A percentile compares a stretch with the other conserved stretches of the same genome.
Evolutionary conservation across 2,329 filamentous ascomycete genomes (phyloP).

Genomic region (Cryoendolithus antarcticus): DNA sequence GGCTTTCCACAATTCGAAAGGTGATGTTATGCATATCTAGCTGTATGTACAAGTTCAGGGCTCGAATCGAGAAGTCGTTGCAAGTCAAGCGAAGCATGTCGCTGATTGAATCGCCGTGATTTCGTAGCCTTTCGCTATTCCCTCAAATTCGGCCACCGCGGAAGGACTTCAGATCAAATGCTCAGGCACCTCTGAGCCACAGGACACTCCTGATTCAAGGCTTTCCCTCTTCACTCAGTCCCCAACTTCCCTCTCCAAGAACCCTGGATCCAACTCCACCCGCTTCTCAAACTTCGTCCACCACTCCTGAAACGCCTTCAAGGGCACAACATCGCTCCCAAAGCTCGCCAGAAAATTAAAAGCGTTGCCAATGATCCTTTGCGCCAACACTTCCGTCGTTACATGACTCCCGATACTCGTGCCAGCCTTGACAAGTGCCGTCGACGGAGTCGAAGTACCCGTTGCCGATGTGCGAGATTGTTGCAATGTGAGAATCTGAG

Average conservation of each 20-base stretch:
- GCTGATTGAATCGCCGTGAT: too few species aligned
- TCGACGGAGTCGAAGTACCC: constrained; percentile 16
- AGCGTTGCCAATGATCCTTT: constrained; percentile 89
- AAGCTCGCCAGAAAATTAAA: constrained; percentile 94
- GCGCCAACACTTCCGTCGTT: constrained; percentile 68
- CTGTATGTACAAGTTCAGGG: too few species aligned
- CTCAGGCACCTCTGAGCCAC: too few species aligned
- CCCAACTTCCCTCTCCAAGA: constrained; percentile 60
- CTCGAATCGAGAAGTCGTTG: too few species aligned
- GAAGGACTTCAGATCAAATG: too few species aligned
- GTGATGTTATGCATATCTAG: too few species aligned
- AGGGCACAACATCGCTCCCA: constrained; percentile 77
- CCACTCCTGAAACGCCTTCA: constrained; percentile 94
- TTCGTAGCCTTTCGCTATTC: too few species aligned
- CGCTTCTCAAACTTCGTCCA: constrained; percentile 91
- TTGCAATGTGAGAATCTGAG: constrained; percentile 52
- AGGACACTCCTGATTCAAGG: too few species aligned
- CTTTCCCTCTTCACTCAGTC: not conserved
- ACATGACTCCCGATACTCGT: constrained; percentile 24
- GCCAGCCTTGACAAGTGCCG: constrained; percentile 23
- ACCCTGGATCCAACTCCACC: constrained; percentile 74
- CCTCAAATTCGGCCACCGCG: too few species aligned
- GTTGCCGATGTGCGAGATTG: constrained; percentile 24
- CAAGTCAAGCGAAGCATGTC: too few species aligned
- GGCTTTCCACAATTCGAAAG: too few species aligned